Conservation (phyloP, 75 land plant genomes). For the Isoetes taiwanensis region DNA sequence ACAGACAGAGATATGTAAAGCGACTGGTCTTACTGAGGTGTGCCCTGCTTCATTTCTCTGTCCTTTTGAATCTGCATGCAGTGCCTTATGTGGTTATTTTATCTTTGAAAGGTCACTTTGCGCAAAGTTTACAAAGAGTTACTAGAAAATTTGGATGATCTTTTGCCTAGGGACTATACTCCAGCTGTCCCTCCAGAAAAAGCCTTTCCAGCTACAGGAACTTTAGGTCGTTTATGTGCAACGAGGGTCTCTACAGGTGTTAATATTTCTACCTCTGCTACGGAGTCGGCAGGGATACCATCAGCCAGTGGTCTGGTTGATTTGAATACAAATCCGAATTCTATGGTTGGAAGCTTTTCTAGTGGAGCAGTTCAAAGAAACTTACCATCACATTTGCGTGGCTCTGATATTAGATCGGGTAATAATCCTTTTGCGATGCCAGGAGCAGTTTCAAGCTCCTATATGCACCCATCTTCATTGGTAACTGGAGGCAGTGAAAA, state of each 20-base stretch:
- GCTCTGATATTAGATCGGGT: not conserved
- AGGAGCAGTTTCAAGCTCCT: not conserved
- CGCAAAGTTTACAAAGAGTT: constrained; percentile 81
- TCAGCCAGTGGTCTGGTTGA: no score
- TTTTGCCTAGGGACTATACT: constrained; percentile 60
- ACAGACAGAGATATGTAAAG: constrained; percentile 83
- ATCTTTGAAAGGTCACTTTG: constrained; percentile 35
- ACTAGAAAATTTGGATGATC: constrained; percentile 66
- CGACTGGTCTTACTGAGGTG: constrained; percentile 69
- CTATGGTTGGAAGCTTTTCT: constrained; percentile 6
- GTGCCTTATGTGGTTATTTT: not conserved
- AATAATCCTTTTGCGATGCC: constrained; percentile 2
- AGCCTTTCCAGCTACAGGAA: constrained; percentile 57
- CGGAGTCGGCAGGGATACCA: constrained; percentile 2
- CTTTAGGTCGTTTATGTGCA: constrained; percentile 31
- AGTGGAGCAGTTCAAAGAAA: not conserved
- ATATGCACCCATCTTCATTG: not conserved
- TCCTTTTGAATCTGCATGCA: constrained; percentile 1
- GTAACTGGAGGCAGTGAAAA: constrained; percentile 4
- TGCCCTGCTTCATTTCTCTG: no score
- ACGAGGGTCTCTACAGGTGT: constrained; percentile 22
- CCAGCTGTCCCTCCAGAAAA: constrained; percentile 76
- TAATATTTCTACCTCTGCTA: not conserved
- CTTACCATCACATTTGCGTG: no score
- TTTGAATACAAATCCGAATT: no score